Conservation (phyloP, 768 basidiomycete genomes). For the Rhodosporidiobolus odoratus region DNA sequence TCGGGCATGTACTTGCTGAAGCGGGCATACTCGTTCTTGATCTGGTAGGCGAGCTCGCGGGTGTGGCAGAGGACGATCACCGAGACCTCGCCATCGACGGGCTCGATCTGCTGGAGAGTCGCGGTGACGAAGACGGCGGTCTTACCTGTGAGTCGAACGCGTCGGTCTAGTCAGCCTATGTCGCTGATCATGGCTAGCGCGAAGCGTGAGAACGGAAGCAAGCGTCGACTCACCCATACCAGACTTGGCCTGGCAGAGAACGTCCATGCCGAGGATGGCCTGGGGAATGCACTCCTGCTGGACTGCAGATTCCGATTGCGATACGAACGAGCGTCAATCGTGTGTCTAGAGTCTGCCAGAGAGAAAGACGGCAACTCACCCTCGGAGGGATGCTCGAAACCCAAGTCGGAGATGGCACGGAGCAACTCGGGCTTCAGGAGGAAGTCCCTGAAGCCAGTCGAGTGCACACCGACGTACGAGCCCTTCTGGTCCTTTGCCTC, state of each 20-base stretch:
- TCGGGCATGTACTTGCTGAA: constrained; percentile 99
- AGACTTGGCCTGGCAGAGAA: constrained; percentile 98
- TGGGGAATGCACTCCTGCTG: constrained; percentile 99
- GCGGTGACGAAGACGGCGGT: constrained; percentile 98
- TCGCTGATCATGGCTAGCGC: neutral
- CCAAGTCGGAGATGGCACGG: constrained; percentile 96
- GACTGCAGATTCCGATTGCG: too few relatives aligned
- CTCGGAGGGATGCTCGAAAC: constrained; percentile 99
- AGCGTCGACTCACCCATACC: constrained; percentile 54
- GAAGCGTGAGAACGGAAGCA: neutral
- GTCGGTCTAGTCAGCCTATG: neutral
- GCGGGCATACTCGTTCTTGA: constrained; percentile 98
- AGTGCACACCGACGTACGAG: constrained; percentile 93
- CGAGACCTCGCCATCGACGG: constrained; percentile 94
- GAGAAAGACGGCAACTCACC: too few relatives aligned
- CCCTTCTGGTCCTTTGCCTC: constrained; percentile 52
- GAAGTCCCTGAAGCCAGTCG: constrained; percentile 98
- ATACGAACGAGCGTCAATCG: too few relatives aligned
- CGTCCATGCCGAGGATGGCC: constrained; percentile 98
- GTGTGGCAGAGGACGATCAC: constrained; percentile 98
- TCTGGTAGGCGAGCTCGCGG: constrained; percentile 97
- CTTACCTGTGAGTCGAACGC: constrained; percentile 64
- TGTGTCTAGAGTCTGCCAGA: too few relatives aligned
- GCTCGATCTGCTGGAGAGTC: constrained; percentile 94
- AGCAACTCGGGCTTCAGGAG: constrained; percentile 93